A percentile compares a stretch with the other conserved stretches of the same genome.
These are phyloP conservation scores for Dioscorea zingiberensis DNA, from an alignment of 106 monocot species.

Conservation along the genomic window DNA sequence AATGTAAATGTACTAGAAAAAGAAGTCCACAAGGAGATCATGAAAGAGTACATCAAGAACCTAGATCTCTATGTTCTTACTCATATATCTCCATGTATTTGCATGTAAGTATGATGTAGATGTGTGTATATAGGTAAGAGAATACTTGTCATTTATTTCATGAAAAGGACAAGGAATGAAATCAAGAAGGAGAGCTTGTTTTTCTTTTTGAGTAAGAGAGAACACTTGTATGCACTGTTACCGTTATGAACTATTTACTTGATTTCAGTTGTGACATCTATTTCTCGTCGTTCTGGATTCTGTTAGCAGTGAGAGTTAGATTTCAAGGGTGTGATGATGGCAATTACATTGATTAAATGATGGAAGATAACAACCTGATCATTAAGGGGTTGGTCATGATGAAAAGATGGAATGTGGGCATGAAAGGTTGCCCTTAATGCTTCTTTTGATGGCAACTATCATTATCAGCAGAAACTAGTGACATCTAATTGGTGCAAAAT, in stretches of 20 bases:
- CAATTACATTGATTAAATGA: background rate
- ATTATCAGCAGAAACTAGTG: background rate
- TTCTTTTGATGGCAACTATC: background rate
- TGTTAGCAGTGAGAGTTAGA: conserved; percentile 4
- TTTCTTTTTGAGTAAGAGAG: no score
- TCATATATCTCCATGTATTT: no score
- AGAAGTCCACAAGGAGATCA: no score
- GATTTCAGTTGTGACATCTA: conserved; percentile 6
- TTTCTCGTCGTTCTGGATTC: background rate
- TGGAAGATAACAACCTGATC: conserved; percentile 2
- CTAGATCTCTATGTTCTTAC: no score
- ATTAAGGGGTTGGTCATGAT: background rate
- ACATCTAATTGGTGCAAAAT: background rate
- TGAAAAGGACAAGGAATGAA: no score
- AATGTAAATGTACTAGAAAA: no score
- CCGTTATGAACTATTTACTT: background rate
- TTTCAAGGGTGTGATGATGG: background rate
- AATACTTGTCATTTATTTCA: no score
- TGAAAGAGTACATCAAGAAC: no score
- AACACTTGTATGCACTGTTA: no score
- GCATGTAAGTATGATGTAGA: no score
- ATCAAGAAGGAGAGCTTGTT: no score
- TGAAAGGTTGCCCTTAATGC: background rate
- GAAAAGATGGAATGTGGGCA: background rate
- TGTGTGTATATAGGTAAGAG: no score